Percentiles rank a stretch among this genome's conserved stretches.
These are phyloP conservation scores for Ophioceras dolichostomum DNA, from an alignment of 2,329 filamentous ascomycete species.

Conservation along the genomic window DNA sequence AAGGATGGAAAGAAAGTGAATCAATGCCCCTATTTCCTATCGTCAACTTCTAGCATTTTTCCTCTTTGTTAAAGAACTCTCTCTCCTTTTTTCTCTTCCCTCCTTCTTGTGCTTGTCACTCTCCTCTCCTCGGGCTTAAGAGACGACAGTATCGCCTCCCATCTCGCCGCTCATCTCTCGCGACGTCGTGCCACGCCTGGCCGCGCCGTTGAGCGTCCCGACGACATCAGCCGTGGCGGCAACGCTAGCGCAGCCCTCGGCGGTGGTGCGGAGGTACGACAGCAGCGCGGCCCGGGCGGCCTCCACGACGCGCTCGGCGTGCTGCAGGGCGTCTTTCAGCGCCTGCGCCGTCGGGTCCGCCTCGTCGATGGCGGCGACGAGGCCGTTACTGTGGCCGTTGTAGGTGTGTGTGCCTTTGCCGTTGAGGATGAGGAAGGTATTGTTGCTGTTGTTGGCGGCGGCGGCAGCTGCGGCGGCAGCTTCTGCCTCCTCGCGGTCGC, in stretches of 20 bases:
- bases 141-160: constrained; percentile 40
- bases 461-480: constrained; percentile 3
- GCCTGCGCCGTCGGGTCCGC: constrained; percentile 27
- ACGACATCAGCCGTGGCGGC: constrained; percentile 11
- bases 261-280: constrained; percentile 18
- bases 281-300: constrained; percentile 29
- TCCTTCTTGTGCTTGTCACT: no score
- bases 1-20: no score
- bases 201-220: constrained; percentile 8
- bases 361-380: neutral
- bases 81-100: no score
- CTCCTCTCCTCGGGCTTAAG: neutral
- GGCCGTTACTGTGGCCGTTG: neutral
- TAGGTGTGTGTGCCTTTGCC: constrained; percentile 5
- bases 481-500: constrained; percentile 6
- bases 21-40: no score
- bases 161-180: constrained; percentile 48
- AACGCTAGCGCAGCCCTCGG: constrained; percentile 2
- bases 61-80: no score
- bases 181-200: constrained; percentile 34
- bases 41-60: no score
- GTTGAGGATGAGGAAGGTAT: constrained; percentile 9
- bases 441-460: constrained; percentile 4
- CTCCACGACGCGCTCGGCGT: constrained; percentile 34
- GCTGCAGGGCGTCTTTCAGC: constrained; percentile 27